phyloP scores from a whole-genome alignment of 441 rosid species.

The Pelargonium australe region DNA sequence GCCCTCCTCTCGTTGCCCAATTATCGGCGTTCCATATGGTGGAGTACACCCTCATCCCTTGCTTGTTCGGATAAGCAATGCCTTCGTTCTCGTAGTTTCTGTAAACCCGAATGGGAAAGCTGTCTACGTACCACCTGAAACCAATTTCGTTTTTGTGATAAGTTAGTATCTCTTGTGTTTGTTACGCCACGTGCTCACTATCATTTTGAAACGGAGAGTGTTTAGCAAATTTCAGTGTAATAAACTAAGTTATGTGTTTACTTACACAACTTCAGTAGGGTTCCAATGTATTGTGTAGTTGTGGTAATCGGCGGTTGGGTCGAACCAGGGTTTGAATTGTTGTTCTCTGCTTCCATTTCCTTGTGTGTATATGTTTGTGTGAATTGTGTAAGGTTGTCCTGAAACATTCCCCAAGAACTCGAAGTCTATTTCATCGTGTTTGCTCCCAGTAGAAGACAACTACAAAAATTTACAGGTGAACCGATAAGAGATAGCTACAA shows the following conservation, averaged over 20 bases:
- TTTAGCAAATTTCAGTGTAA: too few species aligned
- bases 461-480: background rate
- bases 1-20: slow-evolving; percentile 59
- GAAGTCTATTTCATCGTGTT: slow-evolving; percentile 51
- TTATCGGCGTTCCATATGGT: slow-evolving; percentile 55
- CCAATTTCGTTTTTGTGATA: background rate
- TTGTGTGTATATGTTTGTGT: slow-evolving; percentile 46
- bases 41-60: slow-evolving; percentile 44
- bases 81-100: slow-evolving; percentile 45
- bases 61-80: slow-evolving; percentile 44
- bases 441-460: slow-evolving; percentile 48
- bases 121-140: slow-evolving; percentile 49
- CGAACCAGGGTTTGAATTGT: slow-evolving; percentile 50
- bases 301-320: slow-evolving; percentile 50
- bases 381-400: slow-evolving; percentile 43
- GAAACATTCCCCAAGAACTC: slow-evolving; percentile 50
- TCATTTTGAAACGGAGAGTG: too few species aligned
- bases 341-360: slow-evolving; percentile 52
- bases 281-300: slow-evolving; percentile 60
- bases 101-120: slow-evolving; percentile 46
- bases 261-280: slow-evolving; percentile 52
- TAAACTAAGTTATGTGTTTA: background rate
- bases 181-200: too few species aligned
- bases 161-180: too few species aligned
- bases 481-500: too few species aligned